These are phyloP conservation scores for Fusarium abutilonis DNA, from an alignment of 2,329 filamentous ascomycete genomes.

Conservation along the genomic window DNA sequence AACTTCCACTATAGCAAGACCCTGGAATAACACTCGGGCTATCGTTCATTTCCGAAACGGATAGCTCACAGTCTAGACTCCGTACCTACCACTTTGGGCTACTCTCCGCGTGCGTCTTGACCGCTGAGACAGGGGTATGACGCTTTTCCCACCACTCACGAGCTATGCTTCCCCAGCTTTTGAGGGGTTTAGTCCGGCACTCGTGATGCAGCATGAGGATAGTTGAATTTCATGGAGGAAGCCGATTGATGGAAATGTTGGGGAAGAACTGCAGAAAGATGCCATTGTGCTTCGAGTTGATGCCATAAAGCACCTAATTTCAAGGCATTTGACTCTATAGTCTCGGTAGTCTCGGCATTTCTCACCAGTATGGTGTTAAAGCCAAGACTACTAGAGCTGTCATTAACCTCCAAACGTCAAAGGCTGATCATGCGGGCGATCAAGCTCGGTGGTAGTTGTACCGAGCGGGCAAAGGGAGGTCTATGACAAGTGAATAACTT, in stretches of 20 bases:
- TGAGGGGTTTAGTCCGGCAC: conserved; percentile 9
- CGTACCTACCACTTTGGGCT: conserved; percentile 21
- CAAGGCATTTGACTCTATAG: background rate
- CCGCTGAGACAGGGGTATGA: conserved; percentile 8
- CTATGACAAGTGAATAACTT: background rate
- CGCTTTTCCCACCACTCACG: conserved; percentile 33
- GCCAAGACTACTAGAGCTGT: background rate
- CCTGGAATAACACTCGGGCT: background rate
- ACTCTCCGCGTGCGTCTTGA: conserved; percentile 6
- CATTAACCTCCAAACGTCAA: background rate
- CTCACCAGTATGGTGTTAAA: background rate
- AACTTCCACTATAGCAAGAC: background rate
- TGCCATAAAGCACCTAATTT: conserved; percentile 1
- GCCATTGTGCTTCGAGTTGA: background rate
- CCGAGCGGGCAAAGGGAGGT: conserved; percentile 5
- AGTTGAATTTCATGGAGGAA: background rate
- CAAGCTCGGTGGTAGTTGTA: background rate
- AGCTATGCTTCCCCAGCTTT: background rate
- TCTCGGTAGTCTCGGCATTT: background rate
- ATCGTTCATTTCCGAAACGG: conserved; percentile 23
- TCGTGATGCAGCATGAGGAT: background rate
- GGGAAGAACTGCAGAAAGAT: background rate
- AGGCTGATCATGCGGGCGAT: background rate
- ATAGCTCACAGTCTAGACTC: conserved; percentile 17
- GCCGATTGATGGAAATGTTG: conserved; percentile 30